Evolutionary conservation across 495 filamentous ascomycete species (phyloP), one percentile per base, ranked within the genome.

Genomic region (Cladorrhinum samala): DNA sequence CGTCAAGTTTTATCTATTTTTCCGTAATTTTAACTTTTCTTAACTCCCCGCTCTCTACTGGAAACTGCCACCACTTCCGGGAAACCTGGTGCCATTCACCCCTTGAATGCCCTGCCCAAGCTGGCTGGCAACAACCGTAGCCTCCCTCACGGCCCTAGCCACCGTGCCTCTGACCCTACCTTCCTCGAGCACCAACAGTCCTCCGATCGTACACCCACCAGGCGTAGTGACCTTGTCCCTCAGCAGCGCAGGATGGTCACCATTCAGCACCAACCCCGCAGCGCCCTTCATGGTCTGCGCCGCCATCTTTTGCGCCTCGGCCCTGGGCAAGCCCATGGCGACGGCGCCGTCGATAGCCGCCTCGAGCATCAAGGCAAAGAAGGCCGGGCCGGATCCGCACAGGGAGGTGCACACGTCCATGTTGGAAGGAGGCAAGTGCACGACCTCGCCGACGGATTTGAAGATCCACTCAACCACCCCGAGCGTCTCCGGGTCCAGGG

Each of bases 341-440:
- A 92, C 85, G 4, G 81, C 88, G 1, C 88, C 88, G 64, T 91
- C 88, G 11, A 85, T 81, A 24, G 86, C 78, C 20, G 84, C 84
- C 60, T 92, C 88, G 8, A 91, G 72, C 56, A 92, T 77, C n/a
- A 92, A 71, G 8, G 86, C 81, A 52, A 84, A 85, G 67, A 90
- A 91, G 2, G 88, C 88, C 1, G 88, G 88, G 0, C 88, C 88
- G 44, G 83, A 84, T 11, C 87, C 88, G 59, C 86, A 89, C 14
- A 92, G 76, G 0, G 85, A 82, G 1, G 88, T 91, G 41, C 74
- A 78, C 16, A 77, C 87, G 62, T 91, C 87, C 88, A 92, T 91
- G 49, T 72, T 72, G 9, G 69, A 62, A 13, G 85, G 73, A 2
- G 83, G 81, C 5, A 90, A 77, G 41, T 81, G 76, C 18, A 84